Percentiles rank a stretch among this genome's conserved stretches.
Conservation (phyloP, 768 basidiomycete species). For the Rhizopogon vinicolor region DNA sequence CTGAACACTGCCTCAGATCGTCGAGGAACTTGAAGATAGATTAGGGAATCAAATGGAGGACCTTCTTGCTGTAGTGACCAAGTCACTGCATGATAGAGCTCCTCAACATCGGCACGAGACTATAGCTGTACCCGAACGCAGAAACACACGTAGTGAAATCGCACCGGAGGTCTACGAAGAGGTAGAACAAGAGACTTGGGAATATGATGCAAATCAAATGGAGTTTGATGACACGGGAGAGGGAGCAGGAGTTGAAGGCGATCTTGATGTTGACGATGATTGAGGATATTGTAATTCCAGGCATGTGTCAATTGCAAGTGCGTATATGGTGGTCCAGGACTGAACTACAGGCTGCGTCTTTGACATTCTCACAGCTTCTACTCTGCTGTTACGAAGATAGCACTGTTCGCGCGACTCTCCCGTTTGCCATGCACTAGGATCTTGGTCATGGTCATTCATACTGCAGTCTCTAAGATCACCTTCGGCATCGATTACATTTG, state of each 20-base stretch:
- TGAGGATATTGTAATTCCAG: constrained; percentile 12
- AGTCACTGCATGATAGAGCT: constrained; percentile 23
- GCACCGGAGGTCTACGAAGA: constrained; percentile 13
- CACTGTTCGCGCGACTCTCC: background rate
- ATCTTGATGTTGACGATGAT: constrained; percentile 65
- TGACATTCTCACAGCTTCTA: background rate
- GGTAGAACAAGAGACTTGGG: constrained; percentile 23
- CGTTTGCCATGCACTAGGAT: too few species aligned
- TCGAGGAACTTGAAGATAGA: constrained; percentile 88
- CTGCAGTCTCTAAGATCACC: too few species aligned
- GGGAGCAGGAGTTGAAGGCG: constrained; percentile 64
- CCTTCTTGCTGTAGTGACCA: constrained; percentile 54
- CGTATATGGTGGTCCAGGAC: background rate
- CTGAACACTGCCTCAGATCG: constrained; percentile 49
- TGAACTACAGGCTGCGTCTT: background rate
- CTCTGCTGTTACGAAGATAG: background rate
- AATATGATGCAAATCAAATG: constrained; percentile 41
- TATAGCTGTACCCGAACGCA: background rate
- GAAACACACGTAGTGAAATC: background rate
- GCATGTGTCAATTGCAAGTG: background rate
- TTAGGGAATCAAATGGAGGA: constrained; percentile 66
- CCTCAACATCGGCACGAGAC: background rate
- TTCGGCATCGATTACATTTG: too few species aligned
- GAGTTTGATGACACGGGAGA: constrained; percentile 65
- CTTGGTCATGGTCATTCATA: too few species aligned